These are phyloP conservation scores for Penicillium sp. DNA, from an alignment of 2,329 filamentous ascomycete species.

Conservation along the genomic window DNA sequence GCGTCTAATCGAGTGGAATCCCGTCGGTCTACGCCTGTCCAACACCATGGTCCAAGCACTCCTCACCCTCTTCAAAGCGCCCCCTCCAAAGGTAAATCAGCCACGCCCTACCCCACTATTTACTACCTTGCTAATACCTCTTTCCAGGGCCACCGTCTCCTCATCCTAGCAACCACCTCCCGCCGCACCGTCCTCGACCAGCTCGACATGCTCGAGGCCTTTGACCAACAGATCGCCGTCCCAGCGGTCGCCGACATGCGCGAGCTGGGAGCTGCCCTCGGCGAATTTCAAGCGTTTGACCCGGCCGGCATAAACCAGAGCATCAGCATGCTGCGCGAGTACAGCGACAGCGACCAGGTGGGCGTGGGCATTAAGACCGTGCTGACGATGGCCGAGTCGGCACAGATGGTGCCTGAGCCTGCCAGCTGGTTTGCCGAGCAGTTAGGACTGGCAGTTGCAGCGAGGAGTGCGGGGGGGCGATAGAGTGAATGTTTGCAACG, in stretches of 20 bases:
- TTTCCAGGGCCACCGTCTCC: neutral
- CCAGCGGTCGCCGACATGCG: neutral
- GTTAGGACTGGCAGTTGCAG: neutral
- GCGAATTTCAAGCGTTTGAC: neutral
- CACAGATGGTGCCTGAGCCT: neutral
- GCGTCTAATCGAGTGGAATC: slow-evolving; percentile 87
- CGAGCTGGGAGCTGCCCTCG: neutral
- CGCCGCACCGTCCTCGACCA: neutral
- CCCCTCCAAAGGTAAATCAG: neutral
- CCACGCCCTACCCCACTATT: neutral
- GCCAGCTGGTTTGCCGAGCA: neutral
- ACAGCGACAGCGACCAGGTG: neutral
- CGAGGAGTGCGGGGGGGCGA: neutral
- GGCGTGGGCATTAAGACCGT: neutral
- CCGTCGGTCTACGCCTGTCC: slow-evolving; percentile 84
- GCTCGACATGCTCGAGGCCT: neutral
- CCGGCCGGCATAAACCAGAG: neutral
- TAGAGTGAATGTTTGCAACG: neutral
- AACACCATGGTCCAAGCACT: slow-evolving; percentile 76
- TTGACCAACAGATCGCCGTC: neutral
- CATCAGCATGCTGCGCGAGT: neutral
- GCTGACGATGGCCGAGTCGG: neutral
- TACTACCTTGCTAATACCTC: neutral
- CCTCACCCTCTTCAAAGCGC: neutral
- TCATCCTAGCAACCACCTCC: neutral